phyloP scores from a whole-genome alignment of 345 rosid genomes.

The Euphorbia peplus region DNA sequence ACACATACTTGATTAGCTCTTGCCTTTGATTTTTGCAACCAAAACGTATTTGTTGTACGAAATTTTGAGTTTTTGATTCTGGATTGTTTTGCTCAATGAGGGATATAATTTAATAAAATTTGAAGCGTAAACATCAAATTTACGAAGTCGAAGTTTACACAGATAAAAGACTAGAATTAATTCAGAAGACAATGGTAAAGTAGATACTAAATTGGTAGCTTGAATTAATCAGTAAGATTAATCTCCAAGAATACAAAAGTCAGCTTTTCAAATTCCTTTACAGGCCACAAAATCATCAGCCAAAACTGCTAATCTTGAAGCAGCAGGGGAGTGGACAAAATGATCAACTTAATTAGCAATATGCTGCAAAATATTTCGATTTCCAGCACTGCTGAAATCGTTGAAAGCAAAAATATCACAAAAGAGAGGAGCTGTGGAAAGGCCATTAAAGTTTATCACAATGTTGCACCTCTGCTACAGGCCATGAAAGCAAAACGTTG shows the following conservation, averaged over 20 bases:
- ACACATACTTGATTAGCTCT: background rate
- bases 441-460: background rate
- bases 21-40: background rate
- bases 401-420: background rate
- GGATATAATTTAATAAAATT: too few relatives aligned
- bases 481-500: slow-evolving; percentile 2
- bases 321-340: too few relatives aligned
- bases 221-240: too few relatives aligned
- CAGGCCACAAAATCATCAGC: background rate
- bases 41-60: too few relatives aligned
- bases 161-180: too few relatives aligned
- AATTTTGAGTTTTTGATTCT: too few relatives aligned
- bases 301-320: background rate
- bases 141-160: too few relatives aligned
- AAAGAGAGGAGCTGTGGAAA: background rate
- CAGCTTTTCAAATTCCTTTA: background rate
- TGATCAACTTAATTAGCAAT: background rate
- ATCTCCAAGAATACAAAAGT: background rate
- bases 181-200: too few relatives aligned
- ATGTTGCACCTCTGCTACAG: slow-evolving; percentile 2
- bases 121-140: too few relatives aligned
- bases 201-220: too few relatives aligned
- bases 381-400: background rate
- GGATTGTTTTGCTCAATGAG: too few relatives aligned
- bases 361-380: background rate